phyloP scores from a whole-genome alignment of 2,329 filamentous ascomycete genomes.

The Aquanectria penicillioides region DNA sequence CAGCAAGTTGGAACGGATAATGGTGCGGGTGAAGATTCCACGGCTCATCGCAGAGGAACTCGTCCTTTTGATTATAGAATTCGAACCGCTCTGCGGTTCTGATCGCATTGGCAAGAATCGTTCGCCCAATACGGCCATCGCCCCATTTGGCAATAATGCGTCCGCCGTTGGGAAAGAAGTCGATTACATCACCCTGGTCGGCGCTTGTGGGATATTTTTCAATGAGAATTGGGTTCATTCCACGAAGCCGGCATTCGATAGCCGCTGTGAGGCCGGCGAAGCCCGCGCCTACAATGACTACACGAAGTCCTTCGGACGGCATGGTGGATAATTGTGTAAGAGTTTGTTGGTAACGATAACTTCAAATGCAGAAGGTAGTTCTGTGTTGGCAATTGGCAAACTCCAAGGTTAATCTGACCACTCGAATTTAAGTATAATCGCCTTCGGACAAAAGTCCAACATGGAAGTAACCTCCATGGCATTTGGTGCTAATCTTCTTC shows the following conservation, averaged over 20 bases:
- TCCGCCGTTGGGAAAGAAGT: constrained; percentile 6
- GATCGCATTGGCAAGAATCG: neutral
- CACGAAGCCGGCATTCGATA: constrained; percentile 67
- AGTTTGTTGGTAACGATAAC: too few relatives aligned
- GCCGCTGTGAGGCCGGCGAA: constrained; percentile 69
- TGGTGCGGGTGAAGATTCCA: neutral
- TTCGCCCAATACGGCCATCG: neutral
- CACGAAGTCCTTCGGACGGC: neutral
- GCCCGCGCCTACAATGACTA: constrained; percentile 48
- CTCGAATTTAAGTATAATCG: too few relatives aligned
- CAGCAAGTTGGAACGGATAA: neutral
- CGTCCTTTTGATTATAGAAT: neutral
- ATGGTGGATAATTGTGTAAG: too few relatives aligned
- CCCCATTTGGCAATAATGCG: neutral
- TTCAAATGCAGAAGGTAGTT: too few relatives aligned
- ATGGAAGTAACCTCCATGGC: too few relatives aligned
- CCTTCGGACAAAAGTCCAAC: too few relatives aligned
- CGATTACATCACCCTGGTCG: constrained; percentile 23
- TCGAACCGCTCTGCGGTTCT: neutral
- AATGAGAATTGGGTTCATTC: constrained; percentile 57
- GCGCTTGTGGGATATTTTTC: constrained; percentile 52
- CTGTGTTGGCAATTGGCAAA: too few relatives aligned
- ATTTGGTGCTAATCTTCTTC: too few relatives aligned
- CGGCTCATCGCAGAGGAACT: neutral
- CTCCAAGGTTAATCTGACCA: too few relatives aligned